Percentiles rank a stretch among this genome's conserved stretches.
Evolutionary conservation across 148 eudicot species (phyloP).

Genomic region (Vaccinium darrowii): DNA sequence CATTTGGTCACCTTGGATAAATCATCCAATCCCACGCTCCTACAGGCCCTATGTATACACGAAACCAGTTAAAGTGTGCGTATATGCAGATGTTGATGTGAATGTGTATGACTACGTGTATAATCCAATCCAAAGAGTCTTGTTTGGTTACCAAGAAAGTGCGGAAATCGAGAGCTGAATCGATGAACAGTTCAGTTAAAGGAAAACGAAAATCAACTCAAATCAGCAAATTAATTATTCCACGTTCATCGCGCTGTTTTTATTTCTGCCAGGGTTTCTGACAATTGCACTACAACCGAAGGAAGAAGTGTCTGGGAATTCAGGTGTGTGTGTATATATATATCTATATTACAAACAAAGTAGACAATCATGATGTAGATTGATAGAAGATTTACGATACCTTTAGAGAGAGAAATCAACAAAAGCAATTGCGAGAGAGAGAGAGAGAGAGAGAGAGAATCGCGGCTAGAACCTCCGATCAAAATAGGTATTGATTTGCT

Average conservation of each 20-base stretch:
- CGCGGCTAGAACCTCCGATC: background rate
- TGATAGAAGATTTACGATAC: background rate
- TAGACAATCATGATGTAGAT: background rate
- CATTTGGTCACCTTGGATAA: too few relatives aligned
- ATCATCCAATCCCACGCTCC: too few relatives aligned
- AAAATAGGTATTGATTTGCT: background rate
- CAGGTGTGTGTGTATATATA: background rate
- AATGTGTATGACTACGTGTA: too few relatives aligned
- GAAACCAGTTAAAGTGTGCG: too few relatives aligned
- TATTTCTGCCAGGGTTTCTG: background rate
- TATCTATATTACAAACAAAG: background rate
- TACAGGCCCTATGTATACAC: too few relatives aligned
- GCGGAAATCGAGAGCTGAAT: background rate
- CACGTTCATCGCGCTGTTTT: background rate
- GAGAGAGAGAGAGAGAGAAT: background rate
- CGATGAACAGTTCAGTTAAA: background rate
- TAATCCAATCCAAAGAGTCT: background rate
- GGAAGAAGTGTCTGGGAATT: background rate
- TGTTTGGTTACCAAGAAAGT: background rate
- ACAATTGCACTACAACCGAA: slow-evolving; percentile 12
- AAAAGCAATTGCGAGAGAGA: background rate
- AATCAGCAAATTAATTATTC: background rate
- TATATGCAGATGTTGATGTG: too few relatives aligned
- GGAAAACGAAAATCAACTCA: background rate
- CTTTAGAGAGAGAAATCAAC: background rate